Base-by-base conservation (phyloP, 371 early-diverging fungal species). In the Lichtheimia ornata region DNA sequence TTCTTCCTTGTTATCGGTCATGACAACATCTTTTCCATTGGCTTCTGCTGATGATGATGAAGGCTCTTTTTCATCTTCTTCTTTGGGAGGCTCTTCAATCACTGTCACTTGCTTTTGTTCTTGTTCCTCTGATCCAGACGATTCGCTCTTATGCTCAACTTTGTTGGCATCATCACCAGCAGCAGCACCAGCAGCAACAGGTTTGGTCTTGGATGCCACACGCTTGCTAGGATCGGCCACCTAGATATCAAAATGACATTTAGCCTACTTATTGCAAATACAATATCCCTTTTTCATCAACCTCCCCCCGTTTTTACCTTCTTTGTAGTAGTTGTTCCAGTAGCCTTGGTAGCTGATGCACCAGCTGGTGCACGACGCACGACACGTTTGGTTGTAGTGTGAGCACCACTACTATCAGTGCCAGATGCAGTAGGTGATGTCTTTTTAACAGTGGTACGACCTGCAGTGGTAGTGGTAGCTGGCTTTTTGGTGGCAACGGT, bases 341-440 rank as follows among this genome's bases (percentile, higher is more conserved):
- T 15, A 15, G 22, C 17, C 50, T 50, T 54, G 27, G 45, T 28
- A 4, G 22, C 52, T 27, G n/a, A 30, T 15, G 42, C 53, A 12
- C 24, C 35, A 28, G 63, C 60, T 43, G 63, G 59, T 22, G 50
- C 44, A 44, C 63, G 53, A 44, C 60, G 62, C 11, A 55, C 15
- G 22, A 63, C 47, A 42, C 59, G 54, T 20, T 62, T 50, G 41
- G 67, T 20, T 53, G 50, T 4, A 14, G 61, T 45, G 11, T 35
- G 35, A 4, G 51, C 44, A 25, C 44, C 22, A 44, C 50, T 54
- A 44, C 50, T 54, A 52, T 54, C 22, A 50, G 55, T 28, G 5
- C 53, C 52, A 22, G 56, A 43, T 30, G 49, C 11, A 41, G 58
- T 25, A 49, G 62, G 12, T 7, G 59, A 27, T 27, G 63, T 60